Evolutionary conservation across 1,284 basidiomycete genomes (phyloP), one percentile per base, ranked within the genome.

Genomic region (Sutorius eximius): DNA sequence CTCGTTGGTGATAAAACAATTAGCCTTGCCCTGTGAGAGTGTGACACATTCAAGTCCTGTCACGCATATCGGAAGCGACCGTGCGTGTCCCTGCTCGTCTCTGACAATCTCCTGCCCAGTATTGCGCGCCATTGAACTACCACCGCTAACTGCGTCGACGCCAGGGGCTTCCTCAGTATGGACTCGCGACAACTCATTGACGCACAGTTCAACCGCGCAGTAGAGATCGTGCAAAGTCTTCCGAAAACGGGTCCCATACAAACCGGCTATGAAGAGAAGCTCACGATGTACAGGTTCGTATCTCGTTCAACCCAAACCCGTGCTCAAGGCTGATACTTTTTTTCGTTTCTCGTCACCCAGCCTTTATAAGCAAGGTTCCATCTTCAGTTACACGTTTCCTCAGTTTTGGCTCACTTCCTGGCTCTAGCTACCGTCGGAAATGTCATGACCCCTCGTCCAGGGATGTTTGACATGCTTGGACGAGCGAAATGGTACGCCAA

Each of bases 201-300:
- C 62, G 81, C 81, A 41, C 93, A 96, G 68, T 98, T 98, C 73
- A 86, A 95, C 75, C 85, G 94, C 46, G 95, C 95, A 2, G 95
- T 98, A 11, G 90, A 95, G 73, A 95, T 98, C 59, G 89, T 97
- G 3, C 95, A 98, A 69, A 73, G 84, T 57, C 76, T 98, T 20
- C 95, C 96, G 1, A 96, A 96, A 77, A 91, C 88, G 11, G 95
- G 96, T 0, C 93, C 95, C 40, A 95, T 98, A 61, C 95, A 98
- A 74, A 98, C 95, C 0, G 92, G 86, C 52, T 98, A 98, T 72
- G 95, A 98, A 64, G 95, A 98, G 72, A 98, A 98, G 71, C 77
- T 98, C 10, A 85, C 87, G 15, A 92, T 98, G 81, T 98, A 98
- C 71, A 93, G 93, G 86, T 89, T 56, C 38, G 79, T 67, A 16